Conservation (phyloP, 768 basidiomycete genomes). For the Podaxis pistillaris region DNA sequence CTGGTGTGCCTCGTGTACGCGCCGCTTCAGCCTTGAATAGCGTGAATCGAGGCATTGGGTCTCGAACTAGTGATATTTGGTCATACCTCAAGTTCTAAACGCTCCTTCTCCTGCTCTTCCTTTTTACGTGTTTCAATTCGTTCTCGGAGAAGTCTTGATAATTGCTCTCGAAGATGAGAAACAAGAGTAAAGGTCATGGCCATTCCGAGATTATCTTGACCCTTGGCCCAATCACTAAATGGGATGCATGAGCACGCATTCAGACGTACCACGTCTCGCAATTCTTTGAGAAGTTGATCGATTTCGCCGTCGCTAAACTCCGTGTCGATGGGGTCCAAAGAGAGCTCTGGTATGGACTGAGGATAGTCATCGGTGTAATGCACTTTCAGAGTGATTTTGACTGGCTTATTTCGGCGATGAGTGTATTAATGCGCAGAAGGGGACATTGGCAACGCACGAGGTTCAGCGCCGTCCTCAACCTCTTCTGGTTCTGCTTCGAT, state of each 20-base stretch:
- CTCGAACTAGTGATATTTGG: constrained; percentile 11
- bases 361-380: constrained; percentile 84
- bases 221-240: constrained; percentile 39
- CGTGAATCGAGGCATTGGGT: not conserved
- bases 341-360: constrained; percentile 73
- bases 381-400: constrained; percentile 70
- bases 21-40: constrained; percentile 75
- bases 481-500: constrained; percentile 91
- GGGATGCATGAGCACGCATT: constrained; percentile 5
- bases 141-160: constrained; percentile 59
- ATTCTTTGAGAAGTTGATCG: constrained; percentile 50
- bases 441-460: constrained; percentile 38
- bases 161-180: constrained; percentile 76
- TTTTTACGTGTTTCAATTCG: constrained; percentile 55
- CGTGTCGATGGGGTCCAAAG: constrained; percentile 61
- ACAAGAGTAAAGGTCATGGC: constrained; percentile 98
- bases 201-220: constrained; percentile 87
- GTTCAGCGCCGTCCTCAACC: constrained; percentile 57
- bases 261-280: constrained; percentile 54
- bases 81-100: constrained; percentile 70
- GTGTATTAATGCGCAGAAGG: constrained; percentile 13
- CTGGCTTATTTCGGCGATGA: constrained; percentile 38
- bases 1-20: constrained; percentile 87
- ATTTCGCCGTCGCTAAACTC: constrained; percentile 58
- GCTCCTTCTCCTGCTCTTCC: constrained; percentile 73